Base-by-base conservation (phyloP, 352 stramenopile species). In the Albugo candida region DNA sequence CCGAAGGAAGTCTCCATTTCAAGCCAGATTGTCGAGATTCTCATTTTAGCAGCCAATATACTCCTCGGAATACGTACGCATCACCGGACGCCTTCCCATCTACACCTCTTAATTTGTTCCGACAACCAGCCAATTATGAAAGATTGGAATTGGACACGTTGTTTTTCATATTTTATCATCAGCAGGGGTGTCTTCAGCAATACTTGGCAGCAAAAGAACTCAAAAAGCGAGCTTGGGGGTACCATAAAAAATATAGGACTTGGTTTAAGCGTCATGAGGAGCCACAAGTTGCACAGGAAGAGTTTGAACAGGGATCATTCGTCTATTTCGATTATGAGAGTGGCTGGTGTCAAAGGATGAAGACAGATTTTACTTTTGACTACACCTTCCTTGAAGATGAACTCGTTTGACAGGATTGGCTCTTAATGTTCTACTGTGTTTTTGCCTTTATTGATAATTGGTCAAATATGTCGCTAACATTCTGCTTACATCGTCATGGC, bases 151-250 rank as follows among this genome's bases (percentile, higher is more conserved):
- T 95, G 18, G 94, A 99, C 73, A 95, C 87, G 43, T 75, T 99
- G 10, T 99, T 99, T 66, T 98, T 99, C 63, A 97, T 98, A 61
- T 99, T 99, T 66, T 99, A 99, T 75, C 98, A 98, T 66, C 83
- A 97, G 56, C 94, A 98, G 67, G 93, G 93, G 45, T 98, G 93
- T 13, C 98, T 98, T 65, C 92, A 98, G 67, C 95, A 99, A 72
- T 98, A 98, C 56, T 67, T 99, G 46, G 95, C 95, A 17, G 95
- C 95, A 19, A 74, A 87, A 5, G 92, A 99, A 63, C 81, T 99
- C 45, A 98, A 99, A 72, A 93, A 94, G 60, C 87, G 97, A 61
- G 96, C 83, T 56, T 99, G 95, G 95, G 77, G 95, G 36, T 99
- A 97, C 68, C 95, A 99, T 75, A 98, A 98, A 60, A 98, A 99